These are phyloP conservation scores for Cordyceps fumosorosea DNA, from an alignment of 2,329 filamentous ascomycete species.

Conservation along the genomic window DNA sequence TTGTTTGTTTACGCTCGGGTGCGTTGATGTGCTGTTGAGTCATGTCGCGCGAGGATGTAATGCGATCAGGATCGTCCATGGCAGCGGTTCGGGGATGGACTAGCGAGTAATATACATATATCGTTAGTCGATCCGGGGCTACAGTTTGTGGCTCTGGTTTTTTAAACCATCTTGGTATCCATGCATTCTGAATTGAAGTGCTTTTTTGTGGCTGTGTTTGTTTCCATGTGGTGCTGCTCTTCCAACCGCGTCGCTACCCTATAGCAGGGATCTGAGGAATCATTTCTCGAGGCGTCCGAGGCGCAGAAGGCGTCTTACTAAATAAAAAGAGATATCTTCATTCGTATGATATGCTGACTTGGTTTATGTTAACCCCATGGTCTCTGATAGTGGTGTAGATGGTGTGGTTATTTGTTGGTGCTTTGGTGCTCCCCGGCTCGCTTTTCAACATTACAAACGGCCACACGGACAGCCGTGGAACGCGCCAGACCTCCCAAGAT, in stretches of 20 bases:
- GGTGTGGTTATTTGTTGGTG: too few species aligned
- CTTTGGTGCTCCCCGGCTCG: too few species aligned
- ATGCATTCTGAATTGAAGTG: not conserved
- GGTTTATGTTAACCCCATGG: too few species aligned
- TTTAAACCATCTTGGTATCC: not conserved
- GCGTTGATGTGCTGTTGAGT: not conserved
- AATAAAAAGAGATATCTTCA: too few species aligned
- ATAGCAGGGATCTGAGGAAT: too few species aligned
- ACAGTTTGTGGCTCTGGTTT: not conserved
- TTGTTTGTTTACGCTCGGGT: not conserved
- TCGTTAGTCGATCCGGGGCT: not conserved
- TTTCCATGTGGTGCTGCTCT: too few species aligned
- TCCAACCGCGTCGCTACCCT: too few species aligned
- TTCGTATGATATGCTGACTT: too few species aligned
- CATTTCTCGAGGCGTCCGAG: too few species aligned
- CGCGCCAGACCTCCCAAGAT: not conserved
- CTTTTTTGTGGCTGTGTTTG: not conserved
- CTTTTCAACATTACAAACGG: too few species aligned
- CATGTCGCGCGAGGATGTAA: conserved; percentile 7
- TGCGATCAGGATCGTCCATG: conserved; percentile 1
- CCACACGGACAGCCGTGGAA: not conserved
- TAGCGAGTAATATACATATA: not conserved
- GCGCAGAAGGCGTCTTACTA: too few species aligned
- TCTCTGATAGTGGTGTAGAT: too few species aligned
- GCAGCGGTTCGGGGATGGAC: not conserved